Evolutionary conservation across 1,284 basidiomycete species (phyloP).

Genomic region (Leccinum pallidistipes): DNA sequence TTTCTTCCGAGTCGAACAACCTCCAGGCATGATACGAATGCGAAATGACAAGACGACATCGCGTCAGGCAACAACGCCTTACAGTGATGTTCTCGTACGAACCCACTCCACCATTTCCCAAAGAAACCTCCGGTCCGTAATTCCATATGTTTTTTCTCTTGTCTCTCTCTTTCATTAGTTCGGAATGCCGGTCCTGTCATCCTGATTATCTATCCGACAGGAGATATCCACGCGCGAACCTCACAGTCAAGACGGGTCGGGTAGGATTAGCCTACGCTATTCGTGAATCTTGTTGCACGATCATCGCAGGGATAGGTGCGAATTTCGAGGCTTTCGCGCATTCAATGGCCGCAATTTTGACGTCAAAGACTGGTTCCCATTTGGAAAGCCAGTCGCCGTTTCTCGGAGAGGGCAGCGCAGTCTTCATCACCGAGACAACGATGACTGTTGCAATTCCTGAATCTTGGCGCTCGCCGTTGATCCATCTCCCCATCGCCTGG

Average conservation of each 20-base stretch:
- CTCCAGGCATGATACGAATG: not conserved
- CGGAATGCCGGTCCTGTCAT: conserved; percentile 19
- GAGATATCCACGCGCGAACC: conserved; percentile 6
- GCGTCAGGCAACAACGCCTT: not conserved
- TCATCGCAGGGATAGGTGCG: conserved; percentile 1
- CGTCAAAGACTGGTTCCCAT: not conserved
- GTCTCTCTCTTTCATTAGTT: not conserved
- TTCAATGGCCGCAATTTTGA: not conserved
- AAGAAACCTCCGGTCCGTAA: conserved; percentile 4
- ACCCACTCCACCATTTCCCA: not conserved
- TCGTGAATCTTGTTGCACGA: not conserved
- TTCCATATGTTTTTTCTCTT: not conserved
- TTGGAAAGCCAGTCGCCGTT: not conserved
- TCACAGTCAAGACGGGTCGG: conserved; percentile 7
- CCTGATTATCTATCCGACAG: not conserved
- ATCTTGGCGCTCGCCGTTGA: not conserved
- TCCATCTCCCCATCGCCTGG: not conserved
- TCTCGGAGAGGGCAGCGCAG: not conserved
- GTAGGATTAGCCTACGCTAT: not conserved
- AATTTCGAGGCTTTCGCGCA: not conserved
- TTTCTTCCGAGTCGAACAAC: conserved; percentile 1
- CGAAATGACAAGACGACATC: not conserved
- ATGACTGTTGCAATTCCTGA: not conserved
- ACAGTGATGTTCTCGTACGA: not conserved
- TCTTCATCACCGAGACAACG: not conserved